Conservation (phyloP, 2,329 filamentous ascomycete species). For the Sarocladiaceae sp. region DNA sequence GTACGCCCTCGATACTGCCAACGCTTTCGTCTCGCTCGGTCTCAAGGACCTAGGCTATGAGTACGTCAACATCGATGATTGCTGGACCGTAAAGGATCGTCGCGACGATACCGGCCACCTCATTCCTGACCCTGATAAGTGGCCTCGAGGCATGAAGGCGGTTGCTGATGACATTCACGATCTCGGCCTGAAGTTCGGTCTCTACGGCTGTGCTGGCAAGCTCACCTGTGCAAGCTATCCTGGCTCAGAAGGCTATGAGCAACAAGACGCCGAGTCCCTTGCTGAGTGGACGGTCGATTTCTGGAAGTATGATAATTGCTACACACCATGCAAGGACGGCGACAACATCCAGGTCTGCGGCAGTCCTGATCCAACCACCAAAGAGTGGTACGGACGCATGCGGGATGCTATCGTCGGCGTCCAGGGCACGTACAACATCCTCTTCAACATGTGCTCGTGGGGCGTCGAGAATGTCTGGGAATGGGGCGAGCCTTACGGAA, state of each 20-base stretch:
- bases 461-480: constrained; percentile 38
- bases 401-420: constrained; percentile 35
- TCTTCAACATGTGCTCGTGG: constrained; percentile 48
- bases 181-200: constrained; percentile 55
- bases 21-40: constrained; percentile 26
- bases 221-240: constrained; percentile 15
- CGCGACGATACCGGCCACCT: constrained; percentile 35
- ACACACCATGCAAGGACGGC: constrained; percentile 9
- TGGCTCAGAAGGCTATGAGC: constrained; percentile 13
- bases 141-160: constrained; percentile 52
- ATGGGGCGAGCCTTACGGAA: constrained; percentile 41
- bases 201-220: constrained; percentile 53
- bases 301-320: constrained; percentile 15
- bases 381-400: constrained; percentile 28
- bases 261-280: constrained; percentile 10
- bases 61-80: constrained; percentile 59
- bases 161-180: constrained; percentile 47
- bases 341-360: background rate
- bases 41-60: constrained; percentile 47
- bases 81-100: constrained; percentile 43
- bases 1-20: constrained; percentile 13
- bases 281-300: constrained; percentile 14
- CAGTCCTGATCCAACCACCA: background rate
- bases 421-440: constrained; percentile 31
- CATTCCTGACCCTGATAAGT: constrained; percentile 42